These are phyloP conservation scores for Plantago elongata DNA, from an alignment of 257 asterid species.

Conservation along the genomic window DNA sequence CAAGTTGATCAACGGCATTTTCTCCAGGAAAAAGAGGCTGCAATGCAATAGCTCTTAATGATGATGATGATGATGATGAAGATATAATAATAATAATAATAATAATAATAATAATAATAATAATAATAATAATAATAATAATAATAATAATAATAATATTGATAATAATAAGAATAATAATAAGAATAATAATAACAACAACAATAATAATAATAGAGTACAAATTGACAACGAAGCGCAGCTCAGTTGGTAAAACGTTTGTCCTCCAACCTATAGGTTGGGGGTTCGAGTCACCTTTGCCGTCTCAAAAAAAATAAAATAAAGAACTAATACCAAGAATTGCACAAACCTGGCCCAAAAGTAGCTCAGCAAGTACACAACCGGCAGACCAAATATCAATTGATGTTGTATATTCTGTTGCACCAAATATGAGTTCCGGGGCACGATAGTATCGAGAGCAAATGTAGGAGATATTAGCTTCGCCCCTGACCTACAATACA, in stretches of 20 bases:
- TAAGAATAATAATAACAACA: too few species aligned
- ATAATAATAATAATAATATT: constrained; percentile 3
- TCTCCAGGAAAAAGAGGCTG: constrained; percentile 97
- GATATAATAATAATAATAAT: constrained; percentile 9
- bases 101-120: too few species aligned
- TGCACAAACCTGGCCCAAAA: constrained; percentile 72
- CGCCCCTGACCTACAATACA: constrained; percentile 63
- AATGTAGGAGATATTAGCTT: constrained; percentile 82
- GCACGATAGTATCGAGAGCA: constrained; percentile 96
- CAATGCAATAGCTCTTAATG: constrained; percentile 8
- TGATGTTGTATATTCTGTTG: constrained; percentile 70
- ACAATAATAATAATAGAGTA: neutral
- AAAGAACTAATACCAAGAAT: constrained; percentile 10
- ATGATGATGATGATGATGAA: too few species aligned
- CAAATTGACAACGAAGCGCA: too few species aligned
- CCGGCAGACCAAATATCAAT: constrained; percentile 97
- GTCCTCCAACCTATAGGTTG: too few species aligned
- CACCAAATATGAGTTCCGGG: constrained; percentile 92
- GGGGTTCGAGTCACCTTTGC: too few species aligned
- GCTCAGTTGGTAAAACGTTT: too few species aligned
- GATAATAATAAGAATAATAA: constrained; percentile 6
- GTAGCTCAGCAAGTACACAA: constrained; percentile 91
- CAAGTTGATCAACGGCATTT: constrained; percentile 94
- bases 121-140: neutral
- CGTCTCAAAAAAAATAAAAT: too few species aligned